Conservation (phyloP, 176 grass and related monocot species). For the Poa annua region DNA sequence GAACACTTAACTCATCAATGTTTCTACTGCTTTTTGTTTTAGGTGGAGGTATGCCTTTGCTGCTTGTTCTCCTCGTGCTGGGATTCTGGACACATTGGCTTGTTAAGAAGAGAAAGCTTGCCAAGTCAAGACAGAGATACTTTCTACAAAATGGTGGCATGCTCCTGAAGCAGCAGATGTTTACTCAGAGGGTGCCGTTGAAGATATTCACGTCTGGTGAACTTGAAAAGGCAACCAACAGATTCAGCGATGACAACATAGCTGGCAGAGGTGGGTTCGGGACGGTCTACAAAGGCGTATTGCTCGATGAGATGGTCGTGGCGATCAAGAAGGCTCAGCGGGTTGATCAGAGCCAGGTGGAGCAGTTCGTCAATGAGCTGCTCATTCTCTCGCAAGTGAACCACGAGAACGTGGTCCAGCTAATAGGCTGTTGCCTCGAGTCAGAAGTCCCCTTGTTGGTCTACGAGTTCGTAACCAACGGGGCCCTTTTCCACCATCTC, state of each 20-base stretch:
- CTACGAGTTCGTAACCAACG: constrained; percentile 14
- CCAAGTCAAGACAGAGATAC: constrained; percentile 19
- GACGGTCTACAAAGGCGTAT: constrained; percentile 12
- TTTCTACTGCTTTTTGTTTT: background rate
- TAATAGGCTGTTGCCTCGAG: background rate
- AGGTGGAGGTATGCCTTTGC: constrained; percentile 26
- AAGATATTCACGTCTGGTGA: constrained; percentile 36
- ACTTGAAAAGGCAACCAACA: constrained; percentile 32
- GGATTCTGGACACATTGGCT: constrained; percentile 5
- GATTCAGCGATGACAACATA: constrained; percentile 32
- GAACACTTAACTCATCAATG: background rate
- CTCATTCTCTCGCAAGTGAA: constrained; percentile 15
- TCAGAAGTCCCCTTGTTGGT: constrained; percentile 7
- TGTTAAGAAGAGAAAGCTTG: constrained; percentile 24
- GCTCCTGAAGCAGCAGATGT: constrained; percentile 24
- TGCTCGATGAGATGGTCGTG: constrained; percentile 20
- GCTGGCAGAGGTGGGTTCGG: constrained; percentile 32
- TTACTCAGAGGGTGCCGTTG: constrained; percentile 1
- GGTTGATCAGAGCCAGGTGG: constrained; percentile 27
- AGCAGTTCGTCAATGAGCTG: constrained; percentile 20
- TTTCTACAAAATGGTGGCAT: constrained; percentile 14
- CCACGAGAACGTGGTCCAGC: constrained; percentile 21
- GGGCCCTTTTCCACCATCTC: constrained; percentile 29
- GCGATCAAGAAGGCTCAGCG: constrained; percentile 48
- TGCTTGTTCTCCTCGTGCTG: constrained; percentile 7